Conservation (phyloP, 116 monocot genomes). For the Dioscorea cayenensis region DNA sequence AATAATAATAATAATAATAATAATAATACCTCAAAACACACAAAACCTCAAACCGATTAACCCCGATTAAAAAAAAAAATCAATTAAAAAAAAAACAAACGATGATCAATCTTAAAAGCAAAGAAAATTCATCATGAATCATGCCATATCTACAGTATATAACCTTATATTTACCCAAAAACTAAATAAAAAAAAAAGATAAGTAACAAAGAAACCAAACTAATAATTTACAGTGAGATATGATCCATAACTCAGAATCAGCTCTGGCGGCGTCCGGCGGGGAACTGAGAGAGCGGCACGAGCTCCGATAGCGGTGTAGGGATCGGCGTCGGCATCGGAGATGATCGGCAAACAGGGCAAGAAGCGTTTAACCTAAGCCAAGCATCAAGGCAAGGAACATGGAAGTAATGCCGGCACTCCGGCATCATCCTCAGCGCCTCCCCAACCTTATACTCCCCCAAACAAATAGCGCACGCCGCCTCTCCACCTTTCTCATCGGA, state of each 20-base stretch:
- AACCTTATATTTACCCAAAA: background rate
- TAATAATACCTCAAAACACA: background rate
- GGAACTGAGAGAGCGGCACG: conserved; percentile 15
- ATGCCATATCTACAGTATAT: background rate
- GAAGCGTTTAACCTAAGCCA: conserved; percentile 18
- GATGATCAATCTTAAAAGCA: background rate
- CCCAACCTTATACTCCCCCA: conserved; percentile 3
- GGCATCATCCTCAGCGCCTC: conserved; percentile 20
- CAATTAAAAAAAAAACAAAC: background rate
- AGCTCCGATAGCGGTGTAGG: conserved; percentile 17
- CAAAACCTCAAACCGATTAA: background rate
- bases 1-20: no score
- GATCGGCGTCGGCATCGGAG: conserved; percentile 15
- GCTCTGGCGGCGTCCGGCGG: conserved; percentile 9
- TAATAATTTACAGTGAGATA: background rate
- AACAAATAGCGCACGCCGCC: background rate
- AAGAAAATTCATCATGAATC: background rate
- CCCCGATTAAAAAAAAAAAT: background rate
- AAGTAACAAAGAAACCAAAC: background rate
- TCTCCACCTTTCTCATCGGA: conserved; percentile 1
- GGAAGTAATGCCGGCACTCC: conserved; percentile 17
- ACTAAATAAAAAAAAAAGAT: background rate
- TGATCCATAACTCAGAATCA: conserved; percentile 1
- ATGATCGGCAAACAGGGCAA: conserved; percentile 19
- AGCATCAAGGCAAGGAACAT: conserved; percentile 12